phyloP scores from a whole-genome alignment of 768 basidiomycete genomes.

The Leccinum uliginosum region DNA sequence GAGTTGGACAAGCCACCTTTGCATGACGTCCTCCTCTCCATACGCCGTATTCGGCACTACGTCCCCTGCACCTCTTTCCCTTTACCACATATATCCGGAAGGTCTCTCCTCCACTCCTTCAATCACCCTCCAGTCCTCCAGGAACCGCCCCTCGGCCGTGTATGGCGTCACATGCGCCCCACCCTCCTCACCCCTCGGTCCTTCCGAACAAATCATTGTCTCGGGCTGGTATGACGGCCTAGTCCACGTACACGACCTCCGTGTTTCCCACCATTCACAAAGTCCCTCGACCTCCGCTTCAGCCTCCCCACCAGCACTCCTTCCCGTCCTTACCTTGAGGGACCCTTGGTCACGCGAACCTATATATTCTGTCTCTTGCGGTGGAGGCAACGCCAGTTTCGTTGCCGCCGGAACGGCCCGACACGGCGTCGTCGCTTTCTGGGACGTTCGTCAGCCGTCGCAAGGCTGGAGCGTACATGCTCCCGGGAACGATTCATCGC shows the following conservation, averaged over 20 bases:
- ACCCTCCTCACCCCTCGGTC: constrained; percentile 60
- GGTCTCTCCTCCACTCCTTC: constrained; percentile 45
- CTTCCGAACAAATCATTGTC: constrained; percentile 65
- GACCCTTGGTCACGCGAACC: constrained; percentile 72
- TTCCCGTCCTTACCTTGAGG: constrained; percentile 54
- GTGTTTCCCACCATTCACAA: constrained; percentile 34
- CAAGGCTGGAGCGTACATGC: constrained; percentile 76
- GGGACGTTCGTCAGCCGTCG: constrained; percentile 66
- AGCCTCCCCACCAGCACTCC: constrained; percentile 34
- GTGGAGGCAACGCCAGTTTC: constrained; percentile 63
- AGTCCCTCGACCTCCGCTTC: not conserved
- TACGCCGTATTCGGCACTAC: constrained; percentile 71
- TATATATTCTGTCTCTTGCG: constrained; percentile 71
- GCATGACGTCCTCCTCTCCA: constrained; percentile 44
- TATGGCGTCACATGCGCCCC: constrained; percentile 67
- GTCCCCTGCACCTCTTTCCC: constrained; percentile 47
- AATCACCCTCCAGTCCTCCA: constrained; percentile 42
- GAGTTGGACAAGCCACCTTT: constrained; percentile 64
- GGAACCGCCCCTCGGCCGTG: constrained; percentile 49
- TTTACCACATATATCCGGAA: constrained; percentile 50
- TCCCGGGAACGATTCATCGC: constrained; percentile 74
- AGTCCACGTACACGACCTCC: constrained; percentile 73
- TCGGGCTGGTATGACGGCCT: constrained; percentile 82
- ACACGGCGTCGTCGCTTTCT: constrained; percentile 75
- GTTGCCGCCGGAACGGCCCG: constrained; percentile 75